These are phyloP conservation scores for Cinnamomum chago DNA, from an alignment of 164 flowering plant genomes.

Conservation along the genomic window DNA sequence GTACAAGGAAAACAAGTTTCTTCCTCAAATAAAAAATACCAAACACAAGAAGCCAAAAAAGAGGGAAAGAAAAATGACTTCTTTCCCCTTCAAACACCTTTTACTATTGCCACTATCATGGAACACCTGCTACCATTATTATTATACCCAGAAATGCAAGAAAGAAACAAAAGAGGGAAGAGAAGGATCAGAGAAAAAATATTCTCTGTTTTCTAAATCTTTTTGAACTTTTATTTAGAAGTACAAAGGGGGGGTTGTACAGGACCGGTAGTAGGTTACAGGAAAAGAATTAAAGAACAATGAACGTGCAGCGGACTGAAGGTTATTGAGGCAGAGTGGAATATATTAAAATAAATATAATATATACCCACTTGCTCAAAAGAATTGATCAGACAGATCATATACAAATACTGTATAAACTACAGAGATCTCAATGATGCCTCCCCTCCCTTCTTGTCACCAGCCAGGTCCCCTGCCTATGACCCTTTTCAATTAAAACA, in stretches of 20 bases:
- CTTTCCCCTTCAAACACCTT: too few relatives aligned
- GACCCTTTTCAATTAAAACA: neutral
- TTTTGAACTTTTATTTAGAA: neutral
- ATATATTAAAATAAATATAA: too few relatives aligned
- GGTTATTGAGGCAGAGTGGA: neutral
- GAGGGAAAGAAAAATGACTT: too few relatives aligned
- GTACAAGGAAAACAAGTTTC: too few relatives aligned
- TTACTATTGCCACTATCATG: too few relatives aligned
- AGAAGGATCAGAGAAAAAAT: neutral
- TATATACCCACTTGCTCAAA: neutral
- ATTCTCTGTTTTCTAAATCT: neutral
- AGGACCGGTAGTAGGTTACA: neutral
- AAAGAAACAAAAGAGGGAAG: neutral
- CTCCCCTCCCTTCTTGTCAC: neutral
- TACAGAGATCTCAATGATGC: neutral
- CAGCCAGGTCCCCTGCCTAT: neutral
- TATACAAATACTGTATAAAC: neutral
- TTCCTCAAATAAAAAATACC: too few relatives aligned
- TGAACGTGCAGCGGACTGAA: neutral
- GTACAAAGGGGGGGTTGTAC: neutral
- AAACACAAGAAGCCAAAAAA: too few relatives aligned
- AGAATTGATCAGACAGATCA: neutral
- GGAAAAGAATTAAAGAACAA: neutral
- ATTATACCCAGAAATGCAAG: too few relatives aligned
- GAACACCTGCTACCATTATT: too few relatives aligned